Percentiles rank a stretch among this genome's conserved stretches.
Evolutionary conservation across 2,329 filamentous ascomycete genomes (phyloP).

Genomic region (Colletotrichum horii): DNA sequence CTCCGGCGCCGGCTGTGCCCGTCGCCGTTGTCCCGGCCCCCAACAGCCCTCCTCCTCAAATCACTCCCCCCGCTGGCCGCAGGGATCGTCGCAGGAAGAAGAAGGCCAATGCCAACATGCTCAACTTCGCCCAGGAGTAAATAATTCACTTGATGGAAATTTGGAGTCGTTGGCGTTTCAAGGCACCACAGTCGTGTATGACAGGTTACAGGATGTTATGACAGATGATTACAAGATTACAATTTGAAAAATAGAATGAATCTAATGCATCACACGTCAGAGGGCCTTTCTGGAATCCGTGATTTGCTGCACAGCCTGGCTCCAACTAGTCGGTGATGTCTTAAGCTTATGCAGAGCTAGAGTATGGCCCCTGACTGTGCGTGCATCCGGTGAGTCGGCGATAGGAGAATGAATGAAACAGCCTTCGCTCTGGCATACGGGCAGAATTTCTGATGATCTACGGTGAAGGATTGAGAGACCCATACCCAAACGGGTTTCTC

Average conservation of each 20-base stretch:
- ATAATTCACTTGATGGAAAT: background rate
- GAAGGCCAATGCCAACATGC: background rate
- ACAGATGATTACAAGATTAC: background rate
- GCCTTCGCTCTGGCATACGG: background rate
- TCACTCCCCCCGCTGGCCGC: background rate
- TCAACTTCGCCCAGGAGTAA: background rate
- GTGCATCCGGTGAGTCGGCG: background rate
- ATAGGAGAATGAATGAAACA: background rate
- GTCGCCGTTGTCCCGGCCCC: background rate
- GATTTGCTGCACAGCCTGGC: background rate
- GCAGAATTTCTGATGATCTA: background rate
- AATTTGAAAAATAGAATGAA: background rate
- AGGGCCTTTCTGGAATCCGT: background rate
- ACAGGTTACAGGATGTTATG: background rate
- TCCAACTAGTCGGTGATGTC: background rate
- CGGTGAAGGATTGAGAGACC: background rate
- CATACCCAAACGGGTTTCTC: background rate
- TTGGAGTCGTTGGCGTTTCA: slow-evolving; percentile 7
- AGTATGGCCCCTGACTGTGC: background rate
- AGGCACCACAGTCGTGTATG: background rate
- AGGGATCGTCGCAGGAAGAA: slow-evolving; percentile 5
- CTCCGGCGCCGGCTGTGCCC: background rate
- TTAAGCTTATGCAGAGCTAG: background rate
- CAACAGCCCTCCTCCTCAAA: background rate
- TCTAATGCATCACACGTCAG: background rate